Evolutionary conservation across 139 green algal species (phyloP).

Genomic region (Coelastrella sp.): DNA sequence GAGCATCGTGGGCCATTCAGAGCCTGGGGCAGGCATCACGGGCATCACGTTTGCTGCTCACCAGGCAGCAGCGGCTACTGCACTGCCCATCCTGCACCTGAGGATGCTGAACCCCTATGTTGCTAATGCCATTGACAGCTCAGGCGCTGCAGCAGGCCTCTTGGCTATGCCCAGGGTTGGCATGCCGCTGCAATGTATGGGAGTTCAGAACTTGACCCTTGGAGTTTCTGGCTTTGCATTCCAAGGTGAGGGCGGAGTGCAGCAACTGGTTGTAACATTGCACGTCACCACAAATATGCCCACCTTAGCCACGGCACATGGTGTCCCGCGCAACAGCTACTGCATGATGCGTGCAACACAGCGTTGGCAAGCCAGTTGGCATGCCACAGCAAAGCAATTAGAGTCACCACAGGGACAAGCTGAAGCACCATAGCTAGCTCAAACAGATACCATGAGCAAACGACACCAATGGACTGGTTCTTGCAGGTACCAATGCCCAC

Average conservation of each 20-base stretch:
- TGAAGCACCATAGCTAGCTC: neutral
- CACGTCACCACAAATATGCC: neutral
- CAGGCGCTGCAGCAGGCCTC: neutral
- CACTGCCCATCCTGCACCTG: slow-evolving; percentile 72
- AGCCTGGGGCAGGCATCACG: slow-evolving; percentile 79
- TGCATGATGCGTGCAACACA: no score
- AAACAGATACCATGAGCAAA: neutral
- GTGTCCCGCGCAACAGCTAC: no score
- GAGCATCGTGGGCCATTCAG: slow-evolving; percentile 78
- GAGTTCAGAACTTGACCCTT: neutral
- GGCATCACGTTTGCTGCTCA: slow-evolving; percentile 58
- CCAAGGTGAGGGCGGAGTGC: slow-evolving; percentile 47
- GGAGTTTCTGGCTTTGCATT: slow-evolving; percentile 86
- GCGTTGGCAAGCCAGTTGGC: no score
- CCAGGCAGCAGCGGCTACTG: neutral
- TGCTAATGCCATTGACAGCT: slow-evolving; percentile 8
- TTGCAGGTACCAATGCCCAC: slow-evolving; percentile 80
- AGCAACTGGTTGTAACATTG: neutral
- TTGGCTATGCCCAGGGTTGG: neutral
- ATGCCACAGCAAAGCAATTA: no score
- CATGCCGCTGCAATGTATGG: neutral
- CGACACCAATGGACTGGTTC: neutral
- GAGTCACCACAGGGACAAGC: neutral
- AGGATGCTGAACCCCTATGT: slow-evolving; percentile 69
- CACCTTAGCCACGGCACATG: neutral